These are phyloP conservation scores for Carnegiea gigantea DNA, from an alignment of 179 eudicot genomes.

Conservation along the genomic window DNA sequence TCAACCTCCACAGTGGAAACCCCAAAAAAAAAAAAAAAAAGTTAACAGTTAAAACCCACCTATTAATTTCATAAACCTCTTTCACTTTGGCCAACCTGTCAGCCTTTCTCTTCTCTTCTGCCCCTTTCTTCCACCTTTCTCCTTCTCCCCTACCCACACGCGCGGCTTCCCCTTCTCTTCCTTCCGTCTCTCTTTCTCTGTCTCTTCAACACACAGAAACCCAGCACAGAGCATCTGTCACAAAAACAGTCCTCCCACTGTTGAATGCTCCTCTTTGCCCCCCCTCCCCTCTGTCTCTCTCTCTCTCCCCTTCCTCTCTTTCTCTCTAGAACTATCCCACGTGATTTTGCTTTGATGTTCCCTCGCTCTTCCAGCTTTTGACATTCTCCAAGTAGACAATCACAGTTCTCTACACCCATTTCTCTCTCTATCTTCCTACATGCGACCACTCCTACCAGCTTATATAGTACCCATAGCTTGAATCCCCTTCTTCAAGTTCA, in stretches of 20 bases:
- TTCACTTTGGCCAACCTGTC: conserved; percentile 26
- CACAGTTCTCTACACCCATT: conserved; percentile 3
- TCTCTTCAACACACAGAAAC: conserved; percentile 17
- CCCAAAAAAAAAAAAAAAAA: neutral
- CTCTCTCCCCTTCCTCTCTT: neutral
- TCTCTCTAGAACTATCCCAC: conserved; percentile 18
- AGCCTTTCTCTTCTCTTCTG: neutral
- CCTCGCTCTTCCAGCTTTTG: conserved; percentile 32
- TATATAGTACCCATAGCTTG: neutral
- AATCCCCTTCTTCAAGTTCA: neutral
- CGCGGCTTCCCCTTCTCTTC: conserved; percentile 12
- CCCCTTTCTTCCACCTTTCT: conserved; percentile 9
- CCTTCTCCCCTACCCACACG: conserved; percentile 34
- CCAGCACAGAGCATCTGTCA: conserved; percentile 23
- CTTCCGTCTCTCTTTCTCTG: neutral
- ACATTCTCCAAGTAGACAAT: conserved; percentile 30
- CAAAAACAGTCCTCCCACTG: neutral
- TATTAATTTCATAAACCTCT: conserved; percentile 12
- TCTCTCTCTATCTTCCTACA: conserved; percentile 11
- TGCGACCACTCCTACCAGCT: neutral
- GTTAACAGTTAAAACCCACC: conserved; percentile 19
- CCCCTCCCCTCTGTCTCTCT: neutral
- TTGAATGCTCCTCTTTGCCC: conserved; percentile 9
- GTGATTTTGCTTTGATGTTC: conserved; percentile 20
- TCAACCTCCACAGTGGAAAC: neutral